Evolutionary conservation across 1,284 basidiomycete species (phyloP), one percentile per base, ranked within the genome.

Genomic region (Trametes versicolor): DNA sequence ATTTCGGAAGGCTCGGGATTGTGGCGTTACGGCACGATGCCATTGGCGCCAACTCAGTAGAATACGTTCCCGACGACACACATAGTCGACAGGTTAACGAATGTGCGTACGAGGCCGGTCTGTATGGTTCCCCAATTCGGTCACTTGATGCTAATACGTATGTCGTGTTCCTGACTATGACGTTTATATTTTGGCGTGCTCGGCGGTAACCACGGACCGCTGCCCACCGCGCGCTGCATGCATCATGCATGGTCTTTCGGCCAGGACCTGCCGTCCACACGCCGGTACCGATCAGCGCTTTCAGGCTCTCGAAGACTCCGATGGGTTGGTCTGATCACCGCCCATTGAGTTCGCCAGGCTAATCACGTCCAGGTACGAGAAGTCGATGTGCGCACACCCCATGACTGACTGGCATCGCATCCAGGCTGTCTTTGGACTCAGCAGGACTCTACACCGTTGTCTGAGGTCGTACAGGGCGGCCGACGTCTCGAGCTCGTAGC

Each of bases 271-370:
- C 45, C 45, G 45, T 25, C 15, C 23, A 3, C 8, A n/a, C 45
- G 39, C 36, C 58, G 47, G 53, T 45, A 49, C 50, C 58, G 62
- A 64, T 55, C 50, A 56, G 37, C 45, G 57, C 51, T 49, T 19
- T 43, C 41, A 17, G 3, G 10, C 37, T 39, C 37, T 12, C 37
- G 12, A 7, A 43, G 19, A 43, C 41, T 43, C 41, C 41, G 41
- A 13, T 43, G 15, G 17, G 41, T 19, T 17, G 17, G 41, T 64
- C 62, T 60, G 63, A 64, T 64, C 50, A 37, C 29, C 58, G 47
- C 47, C 39, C 21, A n/a, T 36, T 25, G 43, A 45, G 48, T 13
- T 21, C 15, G 6, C 32, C 43, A 45, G 29, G 27, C 9, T 50
- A 19, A 32, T 50, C 49, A 50, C 10, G 49, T n/a, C n/a, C 29